A percentile compares a stretch with the other conserved stretches of the same genome.
Evolutionary conservation across 495 filamentous ascomycete genomes (phyloP).

Genomic region (Elaphomyces granulatus): DNA sequence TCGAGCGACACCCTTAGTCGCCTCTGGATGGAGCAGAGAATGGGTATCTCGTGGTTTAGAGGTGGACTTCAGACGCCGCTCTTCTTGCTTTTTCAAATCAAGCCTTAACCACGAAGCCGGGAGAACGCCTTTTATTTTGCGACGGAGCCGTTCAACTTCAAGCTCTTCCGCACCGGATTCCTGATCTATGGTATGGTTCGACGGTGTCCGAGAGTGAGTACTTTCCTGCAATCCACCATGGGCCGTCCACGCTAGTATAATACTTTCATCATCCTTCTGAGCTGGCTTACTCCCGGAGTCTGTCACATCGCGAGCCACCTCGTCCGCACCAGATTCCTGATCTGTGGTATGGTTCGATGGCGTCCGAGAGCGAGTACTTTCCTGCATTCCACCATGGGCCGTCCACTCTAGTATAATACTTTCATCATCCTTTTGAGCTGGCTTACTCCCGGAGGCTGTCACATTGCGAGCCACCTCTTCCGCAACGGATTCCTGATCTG

Average conservation of each 20-base stretch:
- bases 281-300: slow-evolving; percentile 14
- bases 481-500: not conserved
- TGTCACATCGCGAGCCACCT: slow-evolving; percentile 1
- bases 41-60: slow-evolving; percentile 6
- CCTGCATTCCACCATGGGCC: not conserved
- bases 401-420: slow-evolving; percentile 1
- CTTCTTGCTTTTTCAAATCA: slow-evolving; percentile 34
- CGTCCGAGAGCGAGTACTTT: not conserved
- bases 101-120: slow-evolving; percentile 84
- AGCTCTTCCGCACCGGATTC: slow-evolving; percentile 13
- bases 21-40: slow-evolving; percentile 10
- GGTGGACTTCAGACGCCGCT: slow-evolving; percentile 17
- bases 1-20: slow-evolving; percentile 32
- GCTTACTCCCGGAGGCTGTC: slow-evolving; percentile 16
- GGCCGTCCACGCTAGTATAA: not conserved
- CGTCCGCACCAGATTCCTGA: slow-evolving; percentile 6
- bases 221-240: not conserved
- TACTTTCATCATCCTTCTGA: slow-evolving; percentile 3
- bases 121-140: slow-evolving; percentile 66
- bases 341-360: not conserved
- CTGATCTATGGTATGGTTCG: not conserved
- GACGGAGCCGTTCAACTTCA: slow-evolving; percentile 27
- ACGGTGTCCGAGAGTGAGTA: not conserved
- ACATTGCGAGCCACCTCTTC: not conserved
- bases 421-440: slow-evolving; percentile 2